Evolutionary conservation across 1,284 basidiomycete species (phyloP).

Genomic region (Cerioporus squamosus): DNA sequence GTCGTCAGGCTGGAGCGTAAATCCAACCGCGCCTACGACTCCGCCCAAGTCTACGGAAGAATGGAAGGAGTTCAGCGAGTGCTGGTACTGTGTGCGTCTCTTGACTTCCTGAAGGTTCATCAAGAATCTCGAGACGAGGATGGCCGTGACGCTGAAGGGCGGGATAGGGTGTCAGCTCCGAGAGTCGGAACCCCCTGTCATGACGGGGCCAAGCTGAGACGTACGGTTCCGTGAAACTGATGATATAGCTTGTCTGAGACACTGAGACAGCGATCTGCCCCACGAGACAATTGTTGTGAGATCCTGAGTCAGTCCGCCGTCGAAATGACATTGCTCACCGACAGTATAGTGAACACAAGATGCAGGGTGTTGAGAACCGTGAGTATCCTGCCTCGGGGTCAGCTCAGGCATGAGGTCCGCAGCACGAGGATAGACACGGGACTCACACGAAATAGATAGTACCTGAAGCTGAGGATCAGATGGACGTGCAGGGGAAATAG

Average conservation of each 20-base stretch:
- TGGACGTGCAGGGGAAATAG: too few species aligned
- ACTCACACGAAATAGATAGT: constrained; percentile 8
- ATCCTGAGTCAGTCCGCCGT: too few species aligned
- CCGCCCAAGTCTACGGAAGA: too few species aligned
- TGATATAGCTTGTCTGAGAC: background rate
- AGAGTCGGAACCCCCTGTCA: too few species aligned
- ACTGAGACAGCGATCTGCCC: too few species aligned
- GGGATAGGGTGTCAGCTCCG: background rate
- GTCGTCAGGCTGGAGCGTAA: too few species aligned
- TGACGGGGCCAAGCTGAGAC: background rate
- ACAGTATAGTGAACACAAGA: background rate
- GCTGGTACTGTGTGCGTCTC: background rate
- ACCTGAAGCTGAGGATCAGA: background rate
- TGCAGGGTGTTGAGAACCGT: background rate
- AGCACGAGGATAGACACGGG: background rate
- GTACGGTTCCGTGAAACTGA: background rate
- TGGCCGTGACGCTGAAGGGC: background rate
- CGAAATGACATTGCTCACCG: background rate
- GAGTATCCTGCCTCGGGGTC: background rate
- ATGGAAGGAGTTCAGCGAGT: background rate
- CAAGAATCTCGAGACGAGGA: background rate
- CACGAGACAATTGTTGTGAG: too few species aligned
- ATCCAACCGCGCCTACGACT: too few species aligned
- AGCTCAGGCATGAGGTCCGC: background rate
- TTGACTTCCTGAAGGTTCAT: background rate